Conservation (phyloP, 2,329 filamentous ascomycete genomes). For the Fusarium coffeatum region DNA sequence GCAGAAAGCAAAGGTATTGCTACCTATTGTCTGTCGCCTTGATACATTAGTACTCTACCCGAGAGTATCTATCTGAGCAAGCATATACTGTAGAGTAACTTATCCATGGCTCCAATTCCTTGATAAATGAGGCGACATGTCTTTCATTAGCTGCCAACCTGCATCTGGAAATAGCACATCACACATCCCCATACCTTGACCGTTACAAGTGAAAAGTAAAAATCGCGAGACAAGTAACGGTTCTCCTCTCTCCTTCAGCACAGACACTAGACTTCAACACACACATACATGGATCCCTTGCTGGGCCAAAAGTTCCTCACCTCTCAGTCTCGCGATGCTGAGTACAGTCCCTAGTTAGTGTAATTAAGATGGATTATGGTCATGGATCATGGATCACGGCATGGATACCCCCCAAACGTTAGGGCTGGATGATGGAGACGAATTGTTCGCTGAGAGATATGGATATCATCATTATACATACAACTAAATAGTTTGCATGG, state of each 20-base stretch:
- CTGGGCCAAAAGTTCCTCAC: slow-evolving; percentile 25
- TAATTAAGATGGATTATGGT: background rate
- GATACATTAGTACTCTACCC: background rate
- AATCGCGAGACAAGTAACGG: slow-evolving; percentile 22
- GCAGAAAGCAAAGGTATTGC: background rate
- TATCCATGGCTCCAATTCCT: background rate
- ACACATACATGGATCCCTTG: slow-evolving; percentile 29
- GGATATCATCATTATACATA: slow-evolving; percentile 18
- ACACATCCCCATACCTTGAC: slow-evolving; percentile 8
- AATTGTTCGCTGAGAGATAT: background rate
- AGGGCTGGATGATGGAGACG: slow-evolving; percentile 31
- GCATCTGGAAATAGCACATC: slow-evolving; percentile 13
- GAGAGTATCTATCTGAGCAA: background rate
- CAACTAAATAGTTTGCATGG: slow-evolving; percentile 1
- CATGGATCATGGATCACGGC: background rate
- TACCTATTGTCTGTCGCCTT: background rate
- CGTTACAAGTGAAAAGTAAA: slow-evolving; percentile 2
- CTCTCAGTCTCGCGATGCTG: background rate
- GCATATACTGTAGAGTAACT: background rate
- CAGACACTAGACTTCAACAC: slow-evolving; percentile 13
- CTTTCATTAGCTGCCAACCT: background rate
- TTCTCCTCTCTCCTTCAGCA: slow-evolving; percentile 14
- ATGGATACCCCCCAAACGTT: background rate
- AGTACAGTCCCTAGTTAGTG: background rate
- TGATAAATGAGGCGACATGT: slow-evolving; percentile 4